These are phyloP conservation scores for Trichocladium antarcticum DNA, from an alignment of 495 filamentous ascomycete genomes.

Conservation along the genomic window DNA sequence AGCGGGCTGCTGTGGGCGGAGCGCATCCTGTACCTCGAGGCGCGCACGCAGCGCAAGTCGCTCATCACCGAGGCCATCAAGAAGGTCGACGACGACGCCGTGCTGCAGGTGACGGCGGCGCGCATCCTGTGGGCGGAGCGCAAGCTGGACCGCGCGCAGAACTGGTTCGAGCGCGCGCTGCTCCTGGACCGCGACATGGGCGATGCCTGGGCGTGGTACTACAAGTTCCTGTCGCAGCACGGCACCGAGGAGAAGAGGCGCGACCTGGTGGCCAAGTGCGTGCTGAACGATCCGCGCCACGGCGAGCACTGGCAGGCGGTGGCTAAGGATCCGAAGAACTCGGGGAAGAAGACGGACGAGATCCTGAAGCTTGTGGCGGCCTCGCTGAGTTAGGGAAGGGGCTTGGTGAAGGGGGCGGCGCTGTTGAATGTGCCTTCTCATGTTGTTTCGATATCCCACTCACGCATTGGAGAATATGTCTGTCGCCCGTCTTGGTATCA, in stretches of 20 bases:
- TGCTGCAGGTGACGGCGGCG: slow-evolving; percentile 55
- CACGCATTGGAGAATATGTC: no score
- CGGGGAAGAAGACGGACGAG: slow-evolving; percentile 61
- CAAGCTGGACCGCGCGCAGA: slow-evolving; percentile 78
- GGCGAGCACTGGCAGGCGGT: slow-evolving; percentile 86
- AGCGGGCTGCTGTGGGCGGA: slow-evolving; percentile 89
- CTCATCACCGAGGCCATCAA: slow-evolving; percentile 88
- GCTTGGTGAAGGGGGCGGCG: no score
- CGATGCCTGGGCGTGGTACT: slow-evolving; percentile 98
- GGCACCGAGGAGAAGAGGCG: slow-evolving; percentile 83
- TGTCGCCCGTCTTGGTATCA: no score
- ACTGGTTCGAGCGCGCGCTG: slow-evolving; percentile 94
- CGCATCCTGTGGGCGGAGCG: slow-evolving; percentile 51
- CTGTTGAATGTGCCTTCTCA: not conserved
- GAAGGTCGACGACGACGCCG: slow-evolving; percentile 85
- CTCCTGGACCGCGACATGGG: slow-evolving; percentile 74
- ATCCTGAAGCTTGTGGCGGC: slow-evolving; percentile 65
- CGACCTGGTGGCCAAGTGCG: slow-evolving; percentile 66
- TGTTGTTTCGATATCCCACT: not conserved
- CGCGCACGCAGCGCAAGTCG: slow-evolving; percentile 81
- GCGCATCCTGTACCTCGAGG: slow-evolving; percentile 86
- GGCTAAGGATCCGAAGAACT: slow-evolving; percentile 75
- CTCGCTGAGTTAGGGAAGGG: slow-evolving; percentile 8
- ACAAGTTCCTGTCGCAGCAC: slow-evolving; percentile 81
- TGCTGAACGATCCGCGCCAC: slow-evolving; percentile 71